Conservation (phyloP, 2,329 filamentous ascomycete species). For the Coleophoma cylindrospora region DNA sequence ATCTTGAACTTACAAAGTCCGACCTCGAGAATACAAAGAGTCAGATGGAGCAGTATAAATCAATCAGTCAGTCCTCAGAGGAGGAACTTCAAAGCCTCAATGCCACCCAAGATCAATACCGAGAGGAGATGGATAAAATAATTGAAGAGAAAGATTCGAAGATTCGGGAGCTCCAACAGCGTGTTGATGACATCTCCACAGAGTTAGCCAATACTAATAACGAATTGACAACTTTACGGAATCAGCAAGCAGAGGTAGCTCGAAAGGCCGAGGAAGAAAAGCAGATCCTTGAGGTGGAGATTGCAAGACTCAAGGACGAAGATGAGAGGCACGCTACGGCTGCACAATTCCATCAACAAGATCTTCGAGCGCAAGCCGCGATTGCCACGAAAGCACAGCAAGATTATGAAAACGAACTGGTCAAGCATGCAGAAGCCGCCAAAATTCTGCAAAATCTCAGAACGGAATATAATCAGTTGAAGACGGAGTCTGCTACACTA, state of each 20-base stretch:
- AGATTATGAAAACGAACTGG: slow-evolving; percentile 89
- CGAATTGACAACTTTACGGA: slow-evolving; percentile 75
- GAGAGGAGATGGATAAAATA: slow-evolving; percentile 75
- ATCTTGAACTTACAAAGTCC: slow-evolving; percentile 73
- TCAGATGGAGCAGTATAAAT: slow-evolving; percentile 82
- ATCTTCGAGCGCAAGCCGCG: slow-evolving; percentile 87
- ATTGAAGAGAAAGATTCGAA: slow-evolving; percentile 73
- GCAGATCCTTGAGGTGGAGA: slow-evolving; percentile 69
- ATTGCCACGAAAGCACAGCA: slow-evolving; percentile 92
- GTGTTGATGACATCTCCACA: slow-evolving; percentile 74
- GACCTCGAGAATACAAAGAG: slow-evolving; percentile 78
- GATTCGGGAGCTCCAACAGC: slow-evolving; percentile 77
- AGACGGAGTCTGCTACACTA: slow-evolving; percentile 69
- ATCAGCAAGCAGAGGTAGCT: slow-evolving; percentile 71
- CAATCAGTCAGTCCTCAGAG: slow-evolving; percentile 81
- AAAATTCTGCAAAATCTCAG: slow-evolving; percentile 77
- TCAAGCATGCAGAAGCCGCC: slow-evolving; percentile 94
- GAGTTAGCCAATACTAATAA: slow-evolving; percentile 79
- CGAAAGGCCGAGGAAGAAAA: slow-evolving; percentile 79
- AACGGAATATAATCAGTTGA: slow-evolving; percentile 74
- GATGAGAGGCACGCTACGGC: slow-evolving; percentile 75
- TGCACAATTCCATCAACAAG: slow-evolving; percentile 80
- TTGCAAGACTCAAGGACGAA: slow-evolving; percentile 77
- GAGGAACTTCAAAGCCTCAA: slow-evolving; percentile 78
- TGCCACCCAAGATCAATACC: slow-evolving; percentile 78